Evolutionary conservation across 208 protist genomes (phyloP), one percentile per base, ranked within the genome.

Genomic region (Trypanosoma vivax): DNA sequence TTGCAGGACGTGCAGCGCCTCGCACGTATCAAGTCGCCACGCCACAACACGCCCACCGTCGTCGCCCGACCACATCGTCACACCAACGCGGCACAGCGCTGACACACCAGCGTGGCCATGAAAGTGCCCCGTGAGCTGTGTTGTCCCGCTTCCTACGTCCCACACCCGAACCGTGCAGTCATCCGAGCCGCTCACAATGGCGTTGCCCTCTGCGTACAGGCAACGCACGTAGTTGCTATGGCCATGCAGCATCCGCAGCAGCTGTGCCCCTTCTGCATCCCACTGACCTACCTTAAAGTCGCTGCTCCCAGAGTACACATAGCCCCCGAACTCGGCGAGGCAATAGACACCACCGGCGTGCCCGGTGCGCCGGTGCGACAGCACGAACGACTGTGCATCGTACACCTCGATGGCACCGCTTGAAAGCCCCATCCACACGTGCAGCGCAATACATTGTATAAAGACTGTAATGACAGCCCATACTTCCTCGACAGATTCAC

Each of bases 101-200:
- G 67, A 64, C 0, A 92, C 79, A 27, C 85, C 79, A 35, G 54
- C 75, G 33, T 60, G 50, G 30, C 76, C 70, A 60, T 92, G 84
- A 48, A 88, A 86, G 73, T 87, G 79, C 10, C 80, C 80, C 3
- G 71, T 81, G 13, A 87, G 65, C 41, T 83, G 65, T 51, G 75
- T 65, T 19, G 64, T 43, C 2, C 79, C 81, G 13, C 73, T 74
- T 10, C 76, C 80, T 19, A 76, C 73, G 53, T 92, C 80, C 85
- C 88, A 95, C 33, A 92, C 83, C 39, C 80, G 76, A 40, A 95
- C 82, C 2, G 77, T 88, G 54, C 73, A 59, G 65, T 95, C 88
- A 33, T 80, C 78, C 5, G 72, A 56, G 2, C 84, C 88, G 37
- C 73, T 86, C 30, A 95, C 73, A 18, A 95, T 48, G 9, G 76